A percentile compares a stretch with the other conserved stretches of the same genome.
Evolutionary conservation across 495 filamentous ascomycete species (phyloP).

Genomic region (Lophium mytilinum): DNA sequence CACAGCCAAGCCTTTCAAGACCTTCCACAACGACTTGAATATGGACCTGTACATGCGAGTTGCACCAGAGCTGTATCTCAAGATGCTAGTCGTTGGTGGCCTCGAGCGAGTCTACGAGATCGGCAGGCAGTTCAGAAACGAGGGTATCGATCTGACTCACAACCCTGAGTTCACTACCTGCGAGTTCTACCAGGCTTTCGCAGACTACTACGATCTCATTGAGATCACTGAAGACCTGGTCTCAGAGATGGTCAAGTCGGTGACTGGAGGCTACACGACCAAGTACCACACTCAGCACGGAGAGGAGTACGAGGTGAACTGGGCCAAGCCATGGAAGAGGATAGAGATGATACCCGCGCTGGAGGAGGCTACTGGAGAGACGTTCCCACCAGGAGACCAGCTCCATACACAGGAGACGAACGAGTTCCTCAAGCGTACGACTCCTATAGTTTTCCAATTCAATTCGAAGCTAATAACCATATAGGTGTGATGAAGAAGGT

Average conservation of each 20-base stretch:
- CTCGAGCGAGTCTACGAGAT: conserved; percentile 90
- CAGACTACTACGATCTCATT: conserved; percentile 90
- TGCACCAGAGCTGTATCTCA: conserved; percentile 91
- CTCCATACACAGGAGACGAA: conserved; percentile 83
- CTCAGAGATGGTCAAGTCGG: conserved; percentile 79
- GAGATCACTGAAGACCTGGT: conserved; percentile 89
- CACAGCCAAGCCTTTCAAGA: conserved; percentile 90
- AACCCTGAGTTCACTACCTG: conserved; percentile 98
- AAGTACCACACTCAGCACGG: conserved; percentile 74
- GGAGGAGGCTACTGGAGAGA: conserved; percentile 82
- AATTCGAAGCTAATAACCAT: too few relatives aligned
- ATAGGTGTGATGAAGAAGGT: conserved; percentile 67
- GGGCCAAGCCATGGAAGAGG: conserved; percentile 87
- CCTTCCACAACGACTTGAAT: conserved; percentile 88
- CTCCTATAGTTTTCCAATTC: too few relatives aligned
- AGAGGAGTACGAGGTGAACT: conserved; percentile 83
- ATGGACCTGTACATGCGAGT: conserved; percentile 87
- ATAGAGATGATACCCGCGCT: conserved; percentile 96
- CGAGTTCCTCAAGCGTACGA: conserved; percentile 63
- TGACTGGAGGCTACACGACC: conserved; percentile 79
- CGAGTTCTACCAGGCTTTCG: conserved; percentile 95
- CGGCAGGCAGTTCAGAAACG: conserved; percentile 86
- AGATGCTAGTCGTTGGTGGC: conserved; percentile 91
- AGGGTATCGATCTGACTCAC: conserved; percentile 92
- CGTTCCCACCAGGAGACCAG: conserved; percentile 82